phyloP scores from a whole-genome alignment of 2,329 filamentous ascomycete genomes.

The Cercospora nicotianae region DNA sequence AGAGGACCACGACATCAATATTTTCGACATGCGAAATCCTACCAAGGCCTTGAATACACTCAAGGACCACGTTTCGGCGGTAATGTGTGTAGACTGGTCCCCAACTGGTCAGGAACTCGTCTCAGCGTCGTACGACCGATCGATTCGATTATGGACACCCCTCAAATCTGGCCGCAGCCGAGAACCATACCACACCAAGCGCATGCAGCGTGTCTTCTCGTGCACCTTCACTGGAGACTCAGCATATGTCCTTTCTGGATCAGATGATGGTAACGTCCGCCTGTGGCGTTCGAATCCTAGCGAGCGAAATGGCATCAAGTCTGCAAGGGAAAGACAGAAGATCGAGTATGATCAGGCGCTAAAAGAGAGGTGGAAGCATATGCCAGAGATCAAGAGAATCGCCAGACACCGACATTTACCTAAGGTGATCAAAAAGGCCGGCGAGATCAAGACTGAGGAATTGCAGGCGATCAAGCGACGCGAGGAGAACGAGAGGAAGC shows the following conservation, averaged over 20 bases:
- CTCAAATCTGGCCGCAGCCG: slow-evolving; percentile 71
- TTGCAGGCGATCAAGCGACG: slow-evolving; percentile 81
- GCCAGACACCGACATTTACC: slow-evolving; percentile 87
- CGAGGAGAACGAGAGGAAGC: slow-evolving; percentile 92
- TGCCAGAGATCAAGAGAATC: slow-evolving; percentile 94
- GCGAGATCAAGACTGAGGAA: slow-evolving; percentile 90
- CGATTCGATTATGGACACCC: slow-evolving; percentile 80
- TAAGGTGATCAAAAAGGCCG: slow-evolving; percentile 91
- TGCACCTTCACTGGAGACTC: slow-evolving; percentile 83
- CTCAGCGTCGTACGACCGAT: slow-evolving; percentile 84
- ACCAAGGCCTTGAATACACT: slow-evolving; percentile 84
- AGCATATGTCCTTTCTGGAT: slow-evolving; percentile 85
- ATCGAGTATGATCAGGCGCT: slow-evolving; percentile 90
- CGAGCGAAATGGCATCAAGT: slow-evolving; percentile 79
- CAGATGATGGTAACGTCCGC: slow-evolving; percentile 87
- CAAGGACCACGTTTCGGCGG: slow-evolving; percentile 85
- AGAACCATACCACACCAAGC: slow-evolving; percentile 95
- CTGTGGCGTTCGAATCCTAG: slow-evolving; percentile 89
- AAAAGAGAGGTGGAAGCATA: slow-evolving; percentile 81
- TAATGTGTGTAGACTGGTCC: slow-evolving; percentile 95
- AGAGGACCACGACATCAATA: slow-evolving; percentile 89
- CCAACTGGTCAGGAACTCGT: slow-evolving; percentile 94
- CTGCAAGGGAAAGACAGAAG: slow-evolving; percentile 77
- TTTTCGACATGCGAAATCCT: slow-evolving; percentile 79
- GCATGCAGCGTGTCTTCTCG: slow-evolving; percentile 93